Evolutionary conservation across 805 yeast genomes (phyloP).

Genomic region (Nakazawaea molendinolei): DNA sequence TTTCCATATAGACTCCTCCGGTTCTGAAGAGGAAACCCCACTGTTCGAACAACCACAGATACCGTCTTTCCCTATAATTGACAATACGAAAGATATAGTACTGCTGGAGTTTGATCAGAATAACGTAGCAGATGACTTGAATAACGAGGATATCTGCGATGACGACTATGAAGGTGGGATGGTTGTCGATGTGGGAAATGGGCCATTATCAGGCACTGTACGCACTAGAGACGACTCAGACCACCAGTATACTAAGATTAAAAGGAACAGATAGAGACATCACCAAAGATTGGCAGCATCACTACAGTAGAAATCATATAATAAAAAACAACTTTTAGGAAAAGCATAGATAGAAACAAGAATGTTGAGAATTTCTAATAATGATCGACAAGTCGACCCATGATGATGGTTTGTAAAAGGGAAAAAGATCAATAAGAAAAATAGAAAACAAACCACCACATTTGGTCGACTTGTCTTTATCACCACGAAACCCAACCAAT

Average conservation of each 20-base stretch:
- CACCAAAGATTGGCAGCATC: background rate
- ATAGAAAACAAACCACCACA: background rate
- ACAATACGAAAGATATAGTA: slow-evolving; percentile 1
- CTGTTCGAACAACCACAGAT: background rate
- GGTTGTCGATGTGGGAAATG: slow-evolving; percentile 17
- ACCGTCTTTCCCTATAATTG: slow-evolving; percentile 2
- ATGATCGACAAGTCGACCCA: slow-evolving; percentile 15
- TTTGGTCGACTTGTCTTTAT: no score
- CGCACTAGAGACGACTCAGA: background rate
- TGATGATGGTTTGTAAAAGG: slow-evolving; percentile 5
- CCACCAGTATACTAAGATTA: background rate
- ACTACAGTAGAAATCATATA: no score
- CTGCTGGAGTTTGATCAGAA: slow-evolving; percentile 8
- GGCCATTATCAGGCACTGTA: background rate
- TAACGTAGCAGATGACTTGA: slow-evolving; percentile 23
- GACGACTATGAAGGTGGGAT: slow-evolving; percentile 16
- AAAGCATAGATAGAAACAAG: background rate
- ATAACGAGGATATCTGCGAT: slow-evolving; percentile 10
- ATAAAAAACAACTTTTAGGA: no score
- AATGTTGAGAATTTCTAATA: slow-evolving; percentile 4
- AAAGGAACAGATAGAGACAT: background rate
- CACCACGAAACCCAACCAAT: no score
- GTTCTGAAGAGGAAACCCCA: slow-evolving; percentile 10
- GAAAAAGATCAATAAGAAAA: slow-evolving; percentile 5
- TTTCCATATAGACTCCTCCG: slow-evolving; percentile 26